Evolutionary conservation across 78 protist species (phyloP), one percentile per base, ranked within the genome.

Genomic region (Salpingoeca rosetta): DNA sequence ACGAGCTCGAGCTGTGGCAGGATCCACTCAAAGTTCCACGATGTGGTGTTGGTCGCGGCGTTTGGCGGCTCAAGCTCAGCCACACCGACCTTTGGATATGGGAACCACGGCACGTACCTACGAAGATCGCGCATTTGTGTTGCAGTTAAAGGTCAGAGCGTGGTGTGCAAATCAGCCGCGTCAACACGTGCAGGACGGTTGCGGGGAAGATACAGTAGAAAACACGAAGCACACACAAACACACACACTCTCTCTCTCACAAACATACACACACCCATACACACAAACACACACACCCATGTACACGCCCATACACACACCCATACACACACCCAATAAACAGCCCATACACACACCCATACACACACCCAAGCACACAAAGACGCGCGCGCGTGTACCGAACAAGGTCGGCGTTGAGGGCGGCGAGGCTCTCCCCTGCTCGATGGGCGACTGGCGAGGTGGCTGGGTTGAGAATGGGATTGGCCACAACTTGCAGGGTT

Each of bases 401-500:
- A 7, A 82, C 84, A 17, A 82, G 38, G 17, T 41, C 44, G 10
- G 84, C 84, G 31, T 82, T 17, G 17, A 82, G 39, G 39, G 84
- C 84, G 39, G 56, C 84, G 43, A 82, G 65, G 43, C 79, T 82
- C 17, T 82, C 39, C 27, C 7, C 7, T 17, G 17, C 7, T 22
- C 27, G 35, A 7, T 73, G 3, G 81, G 43, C 65, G 35, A 83
- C 45, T 10, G 76, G 76, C 28, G 81, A 83, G 11, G 51, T 65
- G 38, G 7, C 12, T 7, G 85, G 12, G 77, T 73, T 83, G 41
- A 83, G 76, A 40, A 83, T 3, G 11, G 85, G 85, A 28, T 83
- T 83, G 75, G 41, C 35, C 17, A 83, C 85, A 11, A 65, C 85
- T 82, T 77, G 81, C 81, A 82, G 65, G 31, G 84, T 82, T 7